These are phyloP conservation scores for Fusarium sp. DNA, from an alignment of 2,329 filamentous ascomycete genomes.

Conservation along the genomic window DNA sequence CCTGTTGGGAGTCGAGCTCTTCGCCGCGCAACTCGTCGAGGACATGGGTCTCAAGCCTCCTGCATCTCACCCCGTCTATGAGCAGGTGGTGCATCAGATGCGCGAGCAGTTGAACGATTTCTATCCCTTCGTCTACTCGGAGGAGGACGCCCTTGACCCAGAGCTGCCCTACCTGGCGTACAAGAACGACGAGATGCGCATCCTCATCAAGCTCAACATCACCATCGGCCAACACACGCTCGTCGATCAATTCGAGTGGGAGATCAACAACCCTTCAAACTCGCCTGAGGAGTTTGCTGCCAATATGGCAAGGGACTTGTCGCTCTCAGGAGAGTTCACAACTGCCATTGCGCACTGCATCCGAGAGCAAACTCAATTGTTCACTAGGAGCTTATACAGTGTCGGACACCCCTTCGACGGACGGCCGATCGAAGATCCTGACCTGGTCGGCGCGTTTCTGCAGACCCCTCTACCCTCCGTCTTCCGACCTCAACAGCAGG, in stretches of 20 bases:
- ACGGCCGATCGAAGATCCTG: slow-evolving; percentile 89
- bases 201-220: slow-evolving; percentile 95
- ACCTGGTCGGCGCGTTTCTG: slow-evolving; percentile 86
- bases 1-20: slow-evolving; percentile 81
- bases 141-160: slow-evolving; percentile 90
- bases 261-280: slow-evolving; percentile 95
- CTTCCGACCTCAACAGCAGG: slow-evolving; percentile 90
- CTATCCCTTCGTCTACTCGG: slow-evolving; percentile 89
- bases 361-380: slow-evolving; percentile 93
- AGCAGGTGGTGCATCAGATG: slow-evolving; percentile 75
- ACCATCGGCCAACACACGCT: slow-evolving; percentile 95
- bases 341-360: slow-evolving; percentile 99
- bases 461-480: slow-evolving; percentile 84
- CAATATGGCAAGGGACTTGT: slow-evolving; percentile 89
- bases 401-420: slow-evolving; percentile 96
- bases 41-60: slow-evolving; percentile 86
- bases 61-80: slow-evolving; percentile 71
- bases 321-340: slow-evolving; percentile 93
- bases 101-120: slow-evolving; percentile 93
- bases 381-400: slow-evolving; percentile 92
- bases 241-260: slow-evolving; percentile 98
- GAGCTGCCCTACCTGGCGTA: slow-evolving; percentile 92
- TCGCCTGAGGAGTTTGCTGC: slow-evolving; percentile 94
- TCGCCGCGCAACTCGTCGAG: slow-evolving; percentile 90
- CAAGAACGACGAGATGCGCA: slow-evolving; percentile 99